These are phyloP conservation scores for Penicillium paradoxum DNA, from an alignment of 495 filamentous ascomycete genomes.

Conservation along the genomic window DNA sequence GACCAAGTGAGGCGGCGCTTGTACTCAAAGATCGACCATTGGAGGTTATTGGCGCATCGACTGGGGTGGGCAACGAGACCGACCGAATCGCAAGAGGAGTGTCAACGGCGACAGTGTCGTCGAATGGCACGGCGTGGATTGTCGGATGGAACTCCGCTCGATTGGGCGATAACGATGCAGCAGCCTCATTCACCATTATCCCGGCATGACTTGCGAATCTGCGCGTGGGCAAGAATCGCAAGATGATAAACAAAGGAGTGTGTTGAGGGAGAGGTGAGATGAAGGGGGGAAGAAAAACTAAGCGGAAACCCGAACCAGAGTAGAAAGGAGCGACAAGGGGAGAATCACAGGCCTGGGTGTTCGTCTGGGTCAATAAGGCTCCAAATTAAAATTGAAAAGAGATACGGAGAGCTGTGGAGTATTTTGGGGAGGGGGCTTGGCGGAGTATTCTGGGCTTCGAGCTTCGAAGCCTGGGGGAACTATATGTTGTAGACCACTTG, in stretches of 20 bases:
- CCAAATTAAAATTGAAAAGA: slow-evolving; percentile 19
- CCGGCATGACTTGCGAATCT: slow-evolving; percentile 35
- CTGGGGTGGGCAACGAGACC: slow-evolving; percentile 26
- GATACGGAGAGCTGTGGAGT: slow-evolving; percentile 16
- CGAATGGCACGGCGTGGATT: slow-evolving; percentile 25
- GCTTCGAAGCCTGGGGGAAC: too few relatives aligned
- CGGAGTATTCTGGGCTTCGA: neutral
- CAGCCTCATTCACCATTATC: slow-evolving; percentile 38
- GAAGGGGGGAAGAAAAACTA: neutral
- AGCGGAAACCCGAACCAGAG: neutral
- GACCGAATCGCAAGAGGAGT: slow-evolving; percentile 26
- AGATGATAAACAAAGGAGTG: neutral
- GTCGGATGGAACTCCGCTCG: slow-evolving; percentile 28
- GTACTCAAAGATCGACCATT: slow-evolving; percentile 28
- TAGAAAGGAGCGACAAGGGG: slow-evolving; percentile 9
- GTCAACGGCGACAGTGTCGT: slow-evolving; percentile 24
- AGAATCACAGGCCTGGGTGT: slow-evolving; percentile 12
- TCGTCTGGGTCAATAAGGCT: slow-evolving; percentile 13
- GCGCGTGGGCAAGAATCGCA: slow-evolving; percentile 8
- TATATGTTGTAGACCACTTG: too few relatives aligned
- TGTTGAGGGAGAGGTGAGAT: neutral
- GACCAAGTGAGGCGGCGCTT: slow-evolving; percentile 23
- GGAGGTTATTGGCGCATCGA: slow-evolving; percentile 19
- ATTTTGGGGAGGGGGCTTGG: slow-evolving; percentile 18
- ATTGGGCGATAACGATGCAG: slow-evolving; percentile 29